Percentiles rank a stretch among this genome's conserved stretches.
Evolutionary conservation across 208 protist genomes (phyloP).

Genomic region (Angomonas desouzai): DNA sequence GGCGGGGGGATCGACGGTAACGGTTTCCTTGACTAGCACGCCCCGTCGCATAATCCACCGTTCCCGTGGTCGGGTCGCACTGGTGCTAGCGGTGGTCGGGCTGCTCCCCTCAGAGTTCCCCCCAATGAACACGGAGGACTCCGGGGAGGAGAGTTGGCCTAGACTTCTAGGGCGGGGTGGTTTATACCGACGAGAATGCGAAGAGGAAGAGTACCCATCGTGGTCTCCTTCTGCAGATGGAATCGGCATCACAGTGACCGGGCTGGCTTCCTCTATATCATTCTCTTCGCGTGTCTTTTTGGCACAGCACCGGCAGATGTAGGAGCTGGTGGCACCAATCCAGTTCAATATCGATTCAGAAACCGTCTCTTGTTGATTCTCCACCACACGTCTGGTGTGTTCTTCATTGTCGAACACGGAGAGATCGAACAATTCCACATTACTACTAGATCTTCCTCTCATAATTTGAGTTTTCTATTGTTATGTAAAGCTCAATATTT

Average conservation of each 20-base stretch:
- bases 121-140: slow-evolving; percentile 1
- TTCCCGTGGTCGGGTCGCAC: slow-evolving; percentile 1
- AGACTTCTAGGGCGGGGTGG: not conserved
- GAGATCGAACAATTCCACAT: not conserved
- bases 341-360: not conserved
- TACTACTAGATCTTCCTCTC: not conserved
- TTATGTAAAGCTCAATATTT: not conserved
- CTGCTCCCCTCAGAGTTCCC: not conserved
- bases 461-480: not conserved
- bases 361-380: not conserved
- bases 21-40: slow-evolving; percentile 17
- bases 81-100: not conserved
- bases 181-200: not conserved
- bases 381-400: not conserved
- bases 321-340: not conserved
- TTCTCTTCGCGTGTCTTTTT: not conserved
- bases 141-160: not conserved
- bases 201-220: not conserved
- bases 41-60: slow-evolving; percentile 51
- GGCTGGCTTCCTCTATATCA: not conserved
- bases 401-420: not conserved
- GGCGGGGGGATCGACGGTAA: not conserved
- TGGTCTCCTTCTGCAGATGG: not conserved
- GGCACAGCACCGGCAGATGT: not conserved
- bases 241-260: not conserved